phyloP scores from a whole-genome alignment of 768 basidiomycete species.

The Pleurotus platypus region DNA sequence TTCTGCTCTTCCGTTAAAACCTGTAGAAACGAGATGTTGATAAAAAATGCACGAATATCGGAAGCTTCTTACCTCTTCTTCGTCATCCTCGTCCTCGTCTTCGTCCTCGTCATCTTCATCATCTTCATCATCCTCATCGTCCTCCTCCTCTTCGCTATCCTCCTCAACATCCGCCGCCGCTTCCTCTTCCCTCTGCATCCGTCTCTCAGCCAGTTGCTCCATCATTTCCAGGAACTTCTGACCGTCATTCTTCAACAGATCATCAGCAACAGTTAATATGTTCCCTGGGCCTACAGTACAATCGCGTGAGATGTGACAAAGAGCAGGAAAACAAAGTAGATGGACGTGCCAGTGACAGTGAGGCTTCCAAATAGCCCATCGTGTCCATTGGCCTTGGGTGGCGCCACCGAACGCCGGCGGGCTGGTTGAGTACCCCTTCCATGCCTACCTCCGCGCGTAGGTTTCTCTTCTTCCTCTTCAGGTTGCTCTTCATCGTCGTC shows the following conservation, averaged over 20 bases:
- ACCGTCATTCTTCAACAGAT: slow-evolving; percentile 96
- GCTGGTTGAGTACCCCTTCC: slow-evolving; percentile 12
- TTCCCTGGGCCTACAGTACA: slow-evolving; percentile 69
- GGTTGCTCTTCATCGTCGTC: slow-evolving; percentile 48
- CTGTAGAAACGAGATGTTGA: slow-evolving; percentile 25
- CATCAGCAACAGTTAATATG: slow-evolving; percentile 97
- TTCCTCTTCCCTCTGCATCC: slow-evolving; percentile 86
- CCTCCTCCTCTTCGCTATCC: slow-evolving; percentile 43
- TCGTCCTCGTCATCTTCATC: slow-evolving; percentile 61
- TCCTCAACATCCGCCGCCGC: slow-evolving; percentile 42
- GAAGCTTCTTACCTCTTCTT: slow-evolving; percentile 29
- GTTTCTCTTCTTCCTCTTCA: slow-evolving; percentile 42
- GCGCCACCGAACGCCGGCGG: slow-evolving; percentile 14
- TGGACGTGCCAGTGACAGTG: slow-evolving; percentile 70
- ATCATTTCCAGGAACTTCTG: slow-evolving; percentile 99
- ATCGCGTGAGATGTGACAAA: slow-evolving; percentile 13
- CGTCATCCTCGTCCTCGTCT: slow-evolving; percentile 41
- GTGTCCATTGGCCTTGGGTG: slow-evolving; percentile 44
- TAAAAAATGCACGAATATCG: neutral
- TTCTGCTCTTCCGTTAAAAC: slow-evolving; percentile 94
- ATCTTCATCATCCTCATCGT: slow-evolving; percentile 33
- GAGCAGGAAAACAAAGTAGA: slow-evolving; percentile 11
- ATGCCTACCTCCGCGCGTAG: slow-evolving; percentile 23
- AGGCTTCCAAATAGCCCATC: slow-evolving; percentile 78
- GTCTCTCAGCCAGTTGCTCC: slow-evolving; percentile 94